These are phyloP conservation scores for Boletus subparvulus DNA, from an alignment of 768 basidiomycete species.

Conservation along the genomic window DNA sequence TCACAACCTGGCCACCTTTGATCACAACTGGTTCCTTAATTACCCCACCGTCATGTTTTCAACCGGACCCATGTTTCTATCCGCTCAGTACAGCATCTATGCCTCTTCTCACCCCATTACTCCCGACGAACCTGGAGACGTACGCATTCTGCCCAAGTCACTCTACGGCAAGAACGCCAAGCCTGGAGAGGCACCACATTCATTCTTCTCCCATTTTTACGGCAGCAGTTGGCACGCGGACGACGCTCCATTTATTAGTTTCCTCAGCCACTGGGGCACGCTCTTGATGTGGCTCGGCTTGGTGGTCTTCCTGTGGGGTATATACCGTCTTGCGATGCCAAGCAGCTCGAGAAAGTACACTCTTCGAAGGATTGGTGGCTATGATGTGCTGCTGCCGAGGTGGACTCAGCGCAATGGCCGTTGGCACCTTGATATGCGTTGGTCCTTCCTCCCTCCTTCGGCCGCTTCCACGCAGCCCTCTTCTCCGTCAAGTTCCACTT, in stretches of 20 bases:
- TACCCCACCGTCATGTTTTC: slow-evolving; percentile 99
- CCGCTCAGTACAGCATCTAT: slow-evolving; percentile 89
- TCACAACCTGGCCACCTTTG: slow-evolving; percentile 86
- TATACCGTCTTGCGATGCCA: slow-evolving; percentile 55
- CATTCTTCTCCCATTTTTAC: slow-evolving; percentile 97
- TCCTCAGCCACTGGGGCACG: slow-evolving; percentile 88
- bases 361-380: slow-evolving; percentile 63
- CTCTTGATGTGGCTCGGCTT: slow-evolving; percentile 82
- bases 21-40: slow-evolving; percentile 92
- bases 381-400: slow-evolving; percentile 77
- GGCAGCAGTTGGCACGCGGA: slow-evolving; percentile 98
- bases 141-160: slow-evolving; percentile 92
- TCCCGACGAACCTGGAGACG: slow-evolving; percentile 54
- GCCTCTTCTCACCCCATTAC: slow-evolving; percentile 63
- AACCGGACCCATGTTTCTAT: slow-evolving; percentile 98
- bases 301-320: slow-evolving; percentile 66
- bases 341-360: slow-evolving; percentile 59
- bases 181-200: slow-evolving; percentile 76
- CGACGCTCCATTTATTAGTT: slow-evolving; percentile 96
- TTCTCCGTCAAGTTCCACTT: slow-evolving; percentile 48
- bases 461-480: slow-evolving; percentile 40
- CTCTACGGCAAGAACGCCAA: slow-evolving; percentile 98
- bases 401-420: slow-evolving; percentile 68
- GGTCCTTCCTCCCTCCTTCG: slow-evolving; percentile 49
- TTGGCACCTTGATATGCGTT: slow-evolving; percentile 69